phyloP scores from a whole-genome alignment of 1,139 yeast species.

The Magnusiomyces paraingens region DNA sequence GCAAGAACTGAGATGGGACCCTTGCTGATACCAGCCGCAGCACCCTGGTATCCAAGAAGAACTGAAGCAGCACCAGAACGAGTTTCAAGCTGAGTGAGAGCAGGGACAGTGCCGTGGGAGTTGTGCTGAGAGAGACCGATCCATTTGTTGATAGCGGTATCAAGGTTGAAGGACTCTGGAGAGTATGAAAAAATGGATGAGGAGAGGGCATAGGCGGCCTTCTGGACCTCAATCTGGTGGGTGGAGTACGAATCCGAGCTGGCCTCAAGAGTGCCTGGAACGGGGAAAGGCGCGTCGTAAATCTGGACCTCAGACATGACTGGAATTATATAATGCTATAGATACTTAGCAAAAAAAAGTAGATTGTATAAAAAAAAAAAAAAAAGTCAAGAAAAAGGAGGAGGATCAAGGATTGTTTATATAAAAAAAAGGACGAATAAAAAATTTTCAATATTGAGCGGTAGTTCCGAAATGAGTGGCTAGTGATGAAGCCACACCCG shows the following conservation, averaged over 20 bases:
- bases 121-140: slow-evolving; percentile 41
- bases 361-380: not conserved
- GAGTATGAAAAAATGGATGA: slow-evolving; percentile 66
- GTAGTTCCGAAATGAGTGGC: slow-evolving; percentile 1
- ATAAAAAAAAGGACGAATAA: not conserved
- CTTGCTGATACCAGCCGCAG: slow-evolving; percentile 7
- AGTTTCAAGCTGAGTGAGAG: slow-evolving; percentile 56
- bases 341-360: not conserved
- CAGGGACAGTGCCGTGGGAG: slow-evolving; percentile 51
- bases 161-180: slow-evolving; percentile 56
- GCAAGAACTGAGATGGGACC: slow-evolving; percentile 43
- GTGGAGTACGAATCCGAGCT: slow-evolving; percentile 34
- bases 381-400: not conserved
- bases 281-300: slow-evolving; percentile 19
- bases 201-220: slow-evolving; percentile 57
- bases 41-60: slow-evolving; percentile 56
- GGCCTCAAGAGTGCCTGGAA: slow-evolving; percentile 23
- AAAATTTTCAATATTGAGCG: not conserved
- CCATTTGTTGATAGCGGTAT: slow-evolving; percentile 60
- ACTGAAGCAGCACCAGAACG: slow-evolving; percentile 82
- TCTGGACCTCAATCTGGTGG: slow-evolving; percentile 59
- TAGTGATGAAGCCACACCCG: slow-evolving; percentile 15
- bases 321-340: not conserved
- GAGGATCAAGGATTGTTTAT: not conserved
- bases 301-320: not conserved